These are phyloP conservation scores for Thelephora ganbajun DNA, from an alignment of 768 basidiomycete species.

Conservation along the genomic window DNA sequence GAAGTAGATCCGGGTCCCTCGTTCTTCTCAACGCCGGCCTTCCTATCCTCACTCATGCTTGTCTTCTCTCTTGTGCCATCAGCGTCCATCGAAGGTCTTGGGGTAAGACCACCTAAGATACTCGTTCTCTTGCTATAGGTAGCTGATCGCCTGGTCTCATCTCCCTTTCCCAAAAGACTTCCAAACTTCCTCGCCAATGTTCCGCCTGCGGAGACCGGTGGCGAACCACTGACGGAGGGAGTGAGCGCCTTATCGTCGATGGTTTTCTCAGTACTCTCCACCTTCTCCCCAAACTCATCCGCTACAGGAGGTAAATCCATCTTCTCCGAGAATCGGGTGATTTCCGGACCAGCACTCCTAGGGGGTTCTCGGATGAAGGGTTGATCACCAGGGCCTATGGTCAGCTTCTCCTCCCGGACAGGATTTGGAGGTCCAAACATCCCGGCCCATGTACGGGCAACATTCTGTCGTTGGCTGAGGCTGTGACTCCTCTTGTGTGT, in stretches of 20 bases:
- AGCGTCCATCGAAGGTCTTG: conserved; percentile 20
- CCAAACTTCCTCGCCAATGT: conserved; percentile 72
- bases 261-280: conserved; percentile 15
- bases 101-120: conserved; percentile 30
- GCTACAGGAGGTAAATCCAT: conserved; percentile 19
- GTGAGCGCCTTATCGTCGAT: not conserved
- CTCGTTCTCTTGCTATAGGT: conserved; percentile 29
- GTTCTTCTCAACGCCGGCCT: conserved; percentile 11
- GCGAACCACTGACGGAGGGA: not conserved
- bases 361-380: conserved; percentile 23
- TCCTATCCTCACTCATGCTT: conserved; percentile 9
- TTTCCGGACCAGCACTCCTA: conserved; percentile 54
- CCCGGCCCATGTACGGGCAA: conserved; percentile 40
- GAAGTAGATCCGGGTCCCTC: conserved; percentile 11
- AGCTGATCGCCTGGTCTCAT: conserved; percentile 25
- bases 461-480: conserved; percentile 57
- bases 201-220: conserved; percentile 36
- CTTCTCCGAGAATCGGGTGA: conserved; percentile 34
- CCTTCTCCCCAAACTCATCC: conserved; percentile 18
- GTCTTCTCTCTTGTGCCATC: conserved; percentile 6
- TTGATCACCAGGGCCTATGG: conserved; percentile 10
- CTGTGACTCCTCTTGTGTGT: conserved; percentile 77
- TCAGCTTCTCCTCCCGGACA: conserved; percentile 28
- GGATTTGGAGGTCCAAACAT: conserved; percentile 36
- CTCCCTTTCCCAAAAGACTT: conserved; percentile 39